Base-by-base conservation (phyloP, 1,284 basidiomycete species). In the Pholiota adiposa region DNA sequence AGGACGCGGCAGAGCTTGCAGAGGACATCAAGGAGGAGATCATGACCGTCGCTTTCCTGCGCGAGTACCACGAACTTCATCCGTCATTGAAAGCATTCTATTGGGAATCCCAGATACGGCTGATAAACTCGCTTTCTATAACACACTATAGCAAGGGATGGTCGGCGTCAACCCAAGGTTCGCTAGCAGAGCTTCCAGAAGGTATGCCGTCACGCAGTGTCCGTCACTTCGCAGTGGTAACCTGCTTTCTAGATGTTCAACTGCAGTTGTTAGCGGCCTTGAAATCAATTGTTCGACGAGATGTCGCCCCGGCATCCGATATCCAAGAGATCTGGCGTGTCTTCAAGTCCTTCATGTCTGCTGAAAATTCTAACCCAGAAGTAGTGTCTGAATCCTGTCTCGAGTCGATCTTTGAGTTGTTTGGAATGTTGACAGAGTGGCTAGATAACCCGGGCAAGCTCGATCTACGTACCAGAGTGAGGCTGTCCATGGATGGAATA, bases 91-190 rank as follows among this genome's bases (percentile, higher is more conserved):
- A 44, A 31, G 41, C 34, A 2, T 40, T 48, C 18, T 61, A 57
- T 36, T 61, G 51, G 59, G 59, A 61, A 57, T 49, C 55, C 12
- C 54, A 56, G 36, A 49, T 60, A 7, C 49, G 50, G 14, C 29
- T 61, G 33, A 57, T 61, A 46, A 61, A 61, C 23, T 19, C 50
- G 2, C 36, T 40, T 19, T 19, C 33, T 11, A 38, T 54, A 11
- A 25, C 50, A 5, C 59, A 52, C 9, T 23, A 18, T 9, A n/a
- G 41, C 2, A 18, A 27, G 16, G 34, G 41, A 31, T 57, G 59
- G 59, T 54, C 23, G 31, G n/a, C 21, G 6, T 38, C 48, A 11
- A 31, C 29, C 29, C n/a, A 19, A 16, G 11, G 44, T 1, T 46
- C 41, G 4, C 31, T 40, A 23, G 21, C 36, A 16, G 36, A 41